Percentiles rank a stretch among this genome's conserved stretches.
Evolutionary conservation across 176 grass and related monocot species (phyloP).

Genomic region (Pontederia paniculata): DNA sequence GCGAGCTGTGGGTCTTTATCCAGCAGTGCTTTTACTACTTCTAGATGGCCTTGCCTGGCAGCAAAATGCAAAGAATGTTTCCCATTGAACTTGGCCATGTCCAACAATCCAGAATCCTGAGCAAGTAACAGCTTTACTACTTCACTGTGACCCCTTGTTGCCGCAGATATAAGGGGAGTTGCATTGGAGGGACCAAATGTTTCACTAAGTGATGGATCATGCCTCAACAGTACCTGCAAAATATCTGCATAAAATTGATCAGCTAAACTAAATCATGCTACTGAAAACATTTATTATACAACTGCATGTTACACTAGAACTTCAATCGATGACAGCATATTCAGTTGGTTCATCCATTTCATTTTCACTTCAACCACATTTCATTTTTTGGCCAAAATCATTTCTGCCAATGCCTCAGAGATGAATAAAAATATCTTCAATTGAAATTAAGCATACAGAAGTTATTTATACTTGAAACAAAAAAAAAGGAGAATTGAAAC

Average conservation of each 20-base stretch:
- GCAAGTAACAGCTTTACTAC: constrained; percentile 73
- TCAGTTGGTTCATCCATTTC: no score
- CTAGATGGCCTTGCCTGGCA: constrained; percentile 74
- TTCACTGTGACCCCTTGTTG: constrained; percentile 54
- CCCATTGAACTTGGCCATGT: constrained; percentile 58
- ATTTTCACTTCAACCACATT: no score
- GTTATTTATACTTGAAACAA: no score
- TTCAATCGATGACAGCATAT: no score
- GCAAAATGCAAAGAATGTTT: constrained; percentile 88
- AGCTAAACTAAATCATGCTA: no score
- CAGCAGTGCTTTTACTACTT: constrained; percentile 53
- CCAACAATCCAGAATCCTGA: constrained; percentile 39
- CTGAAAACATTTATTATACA: constrained; percentile 1
- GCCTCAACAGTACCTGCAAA: constrained; percentile 64
- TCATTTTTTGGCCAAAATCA: no score
- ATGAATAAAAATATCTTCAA: no score
- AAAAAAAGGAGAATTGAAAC: no score
- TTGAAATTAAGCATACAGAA: no score
- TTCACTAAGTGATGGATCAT: constrained; percentile 57
- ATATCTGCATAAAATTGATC: constrained; percentile 41
- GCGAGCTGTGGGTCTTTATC: constrained; percentile 58
- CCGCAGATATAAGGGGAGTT: constrained; percentile 77
- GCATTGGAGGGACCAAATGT: constrained; percentile 81
- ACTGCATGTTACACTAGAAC: neutral
- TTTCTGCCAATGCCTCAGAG: no score